Percentiles rank a stretch among this genome's conserved stretches.
Conservation (phyloP, 768 basidiomycete species). For the Crepidotus variabilis region DNA sequence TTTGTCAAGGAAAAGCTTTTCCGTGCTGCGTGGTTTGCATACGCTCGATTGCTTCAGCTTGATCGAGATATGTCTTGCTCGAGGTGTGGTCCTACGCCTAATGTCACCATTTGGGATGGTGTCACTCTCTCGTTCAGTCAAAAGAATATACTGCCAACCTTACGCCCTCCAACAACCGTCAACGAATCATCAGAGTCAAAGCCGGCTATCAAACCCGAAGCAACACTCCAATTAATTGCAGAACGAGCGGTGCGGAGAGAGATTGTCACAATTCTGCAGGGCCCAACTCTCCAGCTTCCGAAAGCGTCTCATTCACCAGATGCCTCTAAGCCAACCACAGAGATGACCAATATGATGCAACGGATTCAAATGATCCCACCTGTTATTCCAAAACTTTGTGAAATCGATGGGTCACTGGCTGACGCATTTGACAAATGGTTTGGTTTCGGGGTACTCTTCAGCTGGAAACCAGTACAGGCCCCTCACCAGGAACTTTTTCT, state of each 20-base stretch:
- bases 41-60: conserved; percentile 13
- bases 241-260: conserved; percentile 1
- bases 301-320: neutral
- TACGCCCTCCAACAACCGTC: conserved; percentile 23
- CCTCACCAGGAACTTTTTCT: neutral
- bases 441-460: neutral
- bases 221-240: conserved; percentile 3
- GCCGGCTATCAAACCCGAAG: neutral
- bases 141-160: conserved; percentile 20
- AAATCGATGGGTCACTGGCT: neutral
- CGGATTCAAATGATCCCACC: neutral
- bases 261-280: neutral
- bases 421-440: neutral
- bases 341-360: neutral
- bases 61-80: conserved; percentile 22
- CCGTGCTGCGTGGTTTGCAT: conserved; percentile 8
- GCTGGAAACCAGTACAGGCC: neutral
- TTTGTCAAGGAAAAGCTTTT: conserved; percentile 28
- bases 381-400: neutral
- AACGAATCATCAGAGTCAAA: conserved; percentile 6
- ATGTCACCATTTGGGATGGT: conserved; percentile 29
- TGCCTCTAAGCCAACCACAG: neutral
- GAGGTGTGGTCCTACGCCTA: conserved; percentile 23
- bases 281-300: neutral
- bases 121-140: conserved; percentile 27